These are phyloP conservation scores for Sanghuangporus sanghuang DNA, from an alignment of 1,284 basidiomycete genomes.

Conservation along the genomic window DNA sequence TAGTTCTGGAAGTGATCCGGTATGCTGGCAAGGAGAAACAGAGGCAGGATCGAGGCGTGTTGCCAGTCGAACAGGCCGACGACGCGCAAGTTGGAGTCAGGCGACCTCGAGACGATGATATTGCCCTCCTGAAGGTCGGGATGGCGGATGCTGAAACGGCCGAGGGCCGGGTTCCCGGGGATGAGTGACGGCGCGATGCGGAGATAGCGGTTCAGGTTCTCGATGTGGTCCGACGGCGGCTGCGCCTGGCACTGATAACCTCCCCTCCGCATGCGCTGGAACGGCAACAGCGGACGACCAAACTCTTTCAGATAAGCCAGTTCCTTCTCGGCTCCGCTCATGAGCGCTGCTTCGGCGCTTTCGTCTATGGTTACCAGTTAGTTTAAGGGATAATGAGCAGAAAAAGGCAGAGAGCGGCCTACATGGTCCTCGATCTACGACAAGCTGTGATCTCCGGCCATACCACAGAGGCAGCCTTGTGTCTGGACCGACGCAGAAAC, in stretches of 20 bases:
- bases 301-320: slow-evolving; percentile 43
- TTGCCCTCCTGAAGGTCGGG: slow-evolving; percentile 38
- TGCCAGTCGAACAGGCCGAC: slow-evolving; percentile 37
- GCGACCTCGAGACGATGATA: slow-evolving; percentile 32
- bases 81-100: slow-evolving; percentile 30
- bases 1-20: slow-evolving; percentile 41
- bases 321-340: slow-evolving; percentile 42
- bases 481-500: slow-evolving; percentile 43
- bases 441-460: slow-evolving; percentile 42
- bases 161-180: slow-evolving; percentile 28
- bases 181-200: slow-evolving; percentile 33
- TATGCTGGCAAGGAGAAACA: slow-evolving; percentile 41
- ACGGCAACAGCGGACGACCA: slow-evolving; percentile 43
- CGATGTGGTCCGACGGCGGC: slow-evolving; percentile 38
- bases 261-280: slow-evolving; percentile 39
- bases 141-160: slow-evolving; percentile 39
- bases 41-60: slow-evolving; percentile 40
- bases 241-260: slow-evolving; percentile 45
- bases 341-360: slow-evolving; percentile 41
- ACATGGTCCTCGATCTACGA: slow-evolving; percentile 47
- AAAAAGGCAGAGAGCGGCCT: slow-evolving; percentile 32
- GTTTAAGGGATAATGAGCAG: slow-evolving; percentile 25
- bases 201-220: slow-evolving; percentile 35
- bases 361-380: slow-evolving; percentile 36
- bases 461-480: slow-evolving; percentile 38